These are phyloP conservation scores for Fraxinus sp. DNA, from an alignment of 305 asterid genomes.

Conservation along the genomic window DNA sequence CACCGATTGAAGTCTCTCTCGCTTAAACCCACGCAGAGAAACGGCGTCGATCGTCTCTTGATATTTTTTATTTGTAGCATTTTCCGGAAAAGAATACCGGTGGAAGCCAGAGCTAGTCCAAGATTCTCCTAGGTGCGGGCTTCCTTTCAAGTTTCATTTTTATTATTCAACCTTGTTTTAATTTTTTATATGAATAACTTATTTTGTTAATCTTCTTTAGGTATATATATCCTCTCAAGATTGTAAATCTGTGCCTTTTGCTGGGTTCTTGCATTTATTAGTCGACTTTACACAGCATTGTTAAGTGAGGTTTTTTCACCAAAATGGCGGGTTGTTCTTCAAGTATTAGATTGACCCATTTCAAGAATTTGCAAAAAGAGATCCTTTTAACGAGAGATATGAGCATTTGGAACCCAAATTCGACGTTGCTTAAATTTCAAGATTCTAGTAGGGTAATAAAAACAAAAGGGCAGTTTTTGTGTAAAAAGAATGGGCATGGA, in stretches of 20 bases:
- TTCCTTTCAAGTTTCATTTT: background rate
- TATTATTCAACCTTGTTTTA: background rate
- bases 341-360: constrained; percentile 42
- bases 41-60: constrained; percentile 28
- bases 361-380: constrained; percentile 41
- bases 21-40: background rate
- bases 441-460: constrained; percentile 24
- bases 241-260: constrained; percentile 13
- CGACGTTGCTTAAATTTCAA: constrained; percentile 22
- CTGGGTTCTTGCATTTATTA: constrained; percentile 18
- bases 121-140: background rate
- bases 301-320: background rate
- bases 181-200: background rate
- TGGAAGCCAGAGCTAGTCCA: constrained; percentile 10
- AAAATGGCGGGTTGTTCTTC: constrained; percentile 60
- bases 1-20: constrained; percentile 18
- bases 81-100: background rate
- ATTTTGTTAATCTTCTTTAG: background rate
- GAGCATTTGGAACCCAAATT: constrained; percentile 29
- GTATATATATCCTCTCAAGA: constrained; percentile 19
- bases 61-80: background rate
- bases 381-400: constrained; percentile 21
- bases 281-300: constrained; percentile 35
- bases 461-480: constrained; percentile 27
- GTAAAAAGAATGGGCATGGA: constrained; percentile 24